Evolutionary conservation across 495 filamentous ascomycete genomes (phyloP).

Genomic region (Xylaria intraflava): DNA sequence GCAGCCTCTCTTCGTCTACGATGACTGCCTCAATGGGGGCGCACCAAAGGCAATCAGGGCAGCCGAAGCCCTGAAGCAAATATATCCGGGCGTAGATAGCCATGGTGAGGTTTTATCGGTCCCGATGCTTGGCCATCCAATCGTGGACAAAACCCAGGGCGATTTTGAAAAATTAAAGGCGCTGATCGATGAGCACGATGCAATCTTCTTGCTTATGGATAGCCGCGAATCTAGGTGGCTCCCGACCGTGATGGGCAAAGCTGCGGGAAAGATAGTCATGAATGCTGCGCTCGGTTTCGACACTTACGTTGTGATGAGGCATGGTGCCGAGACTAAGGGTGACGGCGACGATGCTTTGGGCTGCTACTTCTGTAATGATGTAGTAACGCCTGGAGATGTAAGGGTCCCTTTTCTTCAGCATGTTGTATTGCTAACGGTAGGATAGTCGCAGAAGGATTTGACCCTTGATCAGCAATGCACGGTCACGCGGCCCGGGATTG

Average conservation of each 20-base stretch:
- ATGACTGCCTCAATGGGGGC: constrained; percentile 81
- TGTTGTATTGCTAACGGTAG: constrained; percentile 36
- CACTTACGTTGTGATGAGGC: constrained; percentile 93
- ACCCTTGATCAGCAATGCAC: constrained; percentile 98
- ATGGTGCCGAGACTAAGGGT: constrained; percentile 56
- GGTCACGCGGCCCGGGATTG: constrained; percentile 87
- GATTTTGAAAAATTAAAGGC: constrained; percentile 70
- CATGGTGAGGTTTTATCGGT: constrained; percentile 73
- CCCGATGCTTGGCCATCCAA: constrained; percentile 90
- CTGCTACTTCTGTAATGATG: constrained; percentile 98
- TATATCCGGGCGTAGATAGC: constrained; percentile 85
- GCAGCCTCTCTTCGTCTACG: constrained; percentile 84
- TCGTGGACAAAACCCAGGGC: constrained; percentile 58
- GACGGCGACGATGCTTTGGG: constrained; percentile 62
- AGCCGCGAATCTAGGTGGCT: constrained; percentile 92
- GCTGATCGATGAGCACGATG: constrained; percentile 83
- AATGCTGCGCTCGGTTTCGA: constrained; percentile 96
- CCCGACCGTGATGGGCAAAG: constrained; percentile 95
- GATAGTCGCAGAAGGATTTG: constrained; percentile 79
- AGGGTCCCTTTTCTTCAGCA: constrained; percentile 32
- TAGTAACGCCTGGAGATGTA: constrained; percentile 90
- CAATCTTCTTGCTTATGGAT: constrained; percentile 92
- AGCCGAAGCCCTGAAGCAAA: constrained; percentile 71
- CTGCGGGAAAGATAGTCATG: constrained; percentile 86
- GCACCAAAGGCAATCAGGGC: constrained; percentile 77